Percentiles rank a stretch among this genome's conserved stretches.
These are phyloP conservation scores for Trichophyton simii DNA, from an alignment of 2,329 filamentous ascomycete genomes.

Conservation along the genomic window DNA sequence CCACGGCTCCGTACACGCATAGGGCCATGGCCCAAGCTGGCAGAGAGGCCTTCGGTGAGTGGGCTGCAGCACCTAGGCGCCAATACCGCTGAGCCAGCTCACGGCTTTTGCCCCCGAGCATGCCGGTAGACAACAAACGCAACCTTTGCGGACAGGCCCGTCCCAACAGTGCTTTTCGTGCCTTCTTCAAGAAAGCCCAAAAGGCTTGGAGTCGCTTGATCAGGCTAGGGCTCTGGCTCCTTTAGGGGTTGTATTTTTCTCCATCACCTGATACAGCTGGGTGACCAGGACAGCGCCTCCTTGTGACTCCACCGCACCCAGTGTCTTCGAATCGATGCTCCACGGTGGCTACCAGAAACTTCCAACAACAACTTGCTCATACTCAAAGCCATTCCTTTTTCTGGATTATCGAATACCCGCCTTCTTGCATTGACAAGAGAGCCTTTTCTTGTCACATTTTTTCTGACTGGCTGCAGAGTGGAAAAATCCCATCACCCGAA, in stretches of 20 bases:
- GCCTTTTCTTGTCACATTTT: not conserved
- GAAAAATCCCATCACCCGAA: not conserved
- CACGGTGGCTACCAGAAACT: conserved; percentile 1
- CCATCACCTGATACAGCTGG: conserved; percentile 1
- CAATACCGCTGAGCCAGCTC: not conserved
- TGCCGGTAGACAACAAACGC: not conserved
- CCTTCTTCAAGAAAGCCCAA: not conserved
- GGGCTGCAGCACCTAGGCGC: not conserved
- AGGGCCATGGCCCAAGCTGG: too few relatives aligned
- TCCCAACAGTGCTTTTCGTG: not conserved
- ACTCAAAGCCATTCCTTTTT: not conserved
- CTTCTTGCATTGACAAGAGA: not conserved
- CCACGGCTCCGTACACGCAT: not conserved
- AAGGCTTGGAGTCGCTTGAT: not conserved
- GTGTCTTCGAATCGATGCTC: not conserved
- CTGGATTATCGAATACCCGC: not conserved
- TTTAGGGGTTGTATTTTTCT: not conserved
- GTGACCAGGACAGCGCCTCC: not conserved
- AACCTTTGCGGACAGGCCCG: not conserved
- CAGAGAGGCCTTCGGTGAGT: not conserved
- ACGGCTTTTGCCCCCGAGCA: not conserved
- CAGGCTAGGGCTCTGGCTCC: conserved; percentile 2
- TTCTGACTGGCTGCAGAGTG: not conserved
- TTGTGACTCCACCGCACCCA: not conserved
- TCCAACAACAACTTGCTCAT: not conserved